phyloP scores from a whole-genome alignment of 306 rosid genomes.

The Dicorynia guianensis region DNA sequence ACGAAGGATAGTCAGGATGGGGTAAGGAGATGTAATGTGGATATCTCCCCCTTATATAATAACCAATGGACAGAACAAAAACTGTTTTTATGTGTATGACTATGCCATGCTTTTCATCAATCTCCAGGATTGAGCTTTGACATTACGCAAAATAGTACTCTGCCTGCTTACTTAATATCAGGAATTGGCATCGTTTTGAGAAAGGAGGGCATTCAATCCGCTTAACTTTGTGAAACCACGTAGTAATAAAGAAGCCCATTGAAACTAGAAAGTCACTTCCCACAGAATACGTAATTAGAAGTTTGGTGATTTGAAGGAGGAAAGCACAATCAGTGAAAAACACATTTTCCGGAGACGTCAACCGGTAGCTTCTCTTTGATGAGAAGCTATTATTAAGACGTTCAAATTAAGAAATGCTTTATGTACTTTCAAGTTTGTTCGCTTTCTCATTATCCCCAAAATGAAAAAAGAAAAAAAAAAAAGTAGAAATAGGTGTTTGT shows the following conservation, averaged over 20 bases:
- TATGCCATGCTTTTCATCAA: no score
- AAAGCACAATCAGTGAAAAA: constrained; percentile 10
- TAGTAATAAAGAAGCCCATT: neutral
- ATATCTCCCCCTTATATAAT: no score
- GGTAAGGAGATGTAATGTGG: no score
- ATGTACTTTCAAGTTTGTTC: constrained; percentile 50
- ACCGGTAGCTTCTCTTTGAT: constrained; percentile 47
- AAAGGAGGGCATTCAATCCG: no score
- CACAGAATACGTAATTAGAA: neutral
- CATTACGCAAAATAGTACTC: no score
- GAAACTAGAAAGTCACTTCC: neutral
- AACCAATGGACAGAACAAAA: no score
- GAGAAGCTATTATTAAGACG: constrained; percentile 55
- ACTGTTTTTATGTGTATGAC: no score
- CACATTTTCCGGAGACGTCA: constrained; percentile 14
- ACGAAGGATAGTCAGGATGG: no score
- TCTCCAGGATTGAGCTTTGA: no score
- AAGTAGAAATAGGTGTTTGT: constrained; percentile 11
- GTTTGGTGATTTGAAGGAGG: neutral
- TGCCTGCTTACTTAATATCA: no score
- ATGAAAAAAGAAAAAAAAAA: neutral
- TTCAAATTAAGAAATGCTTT: constrained; percentile 61
- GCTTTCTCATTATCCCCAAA: constrained; percentile 4
- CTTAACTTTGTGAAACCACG: neutral
- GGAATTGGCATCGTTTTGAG: no score